Evolutionary conservation across 306 rosid species (phyloP).

Genomic region (Trifolium subterraneum): DNA sequence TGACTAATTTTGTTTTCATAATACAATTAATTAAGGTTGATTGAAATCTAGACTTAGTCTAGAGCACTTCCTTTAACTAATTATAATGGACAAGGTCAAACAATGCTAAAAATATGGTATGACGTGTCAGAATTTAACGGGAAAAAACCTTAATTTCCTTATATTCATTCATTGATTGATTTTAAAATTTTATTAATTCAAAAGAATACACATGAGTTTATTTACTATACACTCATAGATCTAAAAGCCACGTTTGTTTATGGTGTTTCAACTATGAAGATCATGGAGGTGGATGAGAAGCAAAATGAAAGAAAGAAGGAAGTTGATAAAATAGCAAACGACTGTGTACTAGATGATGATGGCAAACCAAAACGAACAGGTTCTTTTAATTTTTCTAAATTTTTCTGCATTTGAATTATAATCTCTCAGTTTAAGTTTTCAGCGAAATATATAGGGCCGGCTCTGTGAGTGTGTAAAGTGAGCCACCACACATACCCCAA

Average conservation of each 20-base stretch:
- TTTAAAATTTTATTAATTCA: background rate
- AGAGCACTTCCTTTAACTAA: background rate
- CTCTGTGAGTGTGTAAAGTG: too few relatives aligned
- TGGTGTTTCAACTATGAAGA: slow-evolving; percentile 6
- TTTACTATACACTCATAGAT: background rate
- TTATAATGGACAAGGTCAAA: slow-evolving; percentile 35
- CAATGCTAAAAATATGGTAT: background rate
- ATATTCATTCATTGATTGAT: background rate
- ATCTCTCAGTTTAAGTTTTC: too few relatives aligned
- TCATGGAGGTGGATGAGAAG: background rate
- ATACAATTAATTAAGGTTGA: background rate
- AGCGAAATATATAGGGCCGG: too few relatives aligned
- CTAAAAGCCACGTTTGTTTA: background rate
- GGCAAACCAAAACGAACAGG: slow-evolving; percentile 52
- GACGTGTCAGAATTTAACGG: background rate
- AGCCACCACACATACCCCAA: too few relatives aligned
- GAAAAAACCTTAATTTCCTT: background rate
- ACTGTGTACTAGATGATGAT: slow-evolving; percentile 41
- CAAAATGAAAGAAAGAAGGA: background rate
- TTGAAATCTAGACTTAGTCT: background rate
- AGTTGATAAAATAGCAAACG: background rate
- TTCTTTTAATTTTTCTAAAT: background rate
- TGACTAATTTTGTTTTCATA: background rate
- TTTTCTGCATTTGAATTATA: background rate
- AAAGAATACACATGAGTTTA: background rate